These are phyloP conservation scores for Cercophora sp. DNA, from an alignment of 495 filamentous ascomycete genomes.

Conservation along the genomic window DNA sequence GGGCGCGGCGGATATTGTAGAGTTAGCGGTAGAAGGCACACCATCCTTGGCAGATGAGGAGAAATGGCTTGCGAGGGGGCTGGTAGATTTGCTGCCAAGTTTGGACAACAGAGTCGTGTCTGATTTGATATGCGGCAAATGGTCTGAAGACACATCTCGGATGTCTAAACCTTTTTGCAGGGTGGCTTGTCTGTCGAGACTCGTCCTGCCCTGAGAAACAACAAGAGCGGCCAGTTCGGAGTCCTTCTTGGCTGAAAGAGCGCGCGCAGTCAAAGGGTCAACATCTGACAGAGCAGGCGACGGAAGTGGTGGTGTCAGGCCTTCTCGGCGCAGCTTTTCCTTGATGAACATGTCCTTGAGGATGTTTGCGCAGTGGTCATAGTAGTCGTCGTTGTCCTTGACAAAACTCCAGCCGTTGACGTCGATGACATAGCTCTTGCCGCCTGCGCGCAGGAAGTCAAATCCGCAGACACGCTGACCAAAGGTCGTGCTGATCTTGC, in stretches of 20 bases:
- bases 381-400: constrained; percentile 98
- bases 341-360: constrained; percentile 79
- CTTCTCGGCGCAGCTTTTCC: constrained; percentile 56
- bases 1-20: constrained; percentile 41
- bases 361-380: constrained; percentile 83
- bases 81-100: constrained; percentile 32
- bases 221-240: constrained; percentile 23
- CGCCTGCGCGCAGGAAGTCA: constrained; percentile 81
- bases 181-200: constrained; percentile 24
- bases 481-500: constrained; percentile 86
- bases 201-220: constrained; percentile 32
- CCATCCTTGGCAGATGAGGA: constrained; percentile 32
- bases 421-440: constrained; percentile 95
- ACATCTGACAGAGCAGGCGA: constrained; percentile 43
- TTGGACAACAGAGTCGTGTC: constrained; percentile 23
- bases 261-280: constrained; percentile 35
- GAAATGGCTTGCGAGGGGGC: constrained; percentile 30
- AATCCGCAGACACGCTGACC: constrained; percentile 96
- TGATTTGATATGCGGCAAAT: constrained; percentile 8
- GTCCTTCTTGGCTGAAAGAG: constrained; percentile 32
- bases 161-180: constrained; percentile 9
- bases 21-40: constrained; percentile 38
- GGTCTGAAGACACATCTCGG: constrained; percentile 14
- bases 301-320: constrained; percentile 38
- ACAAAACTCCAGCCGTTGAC: constrained; percentile 99